Percentiles rank a stretch among this genome's conserved stretches.
Evolutionary conservation across 441 rosid genomes (phyloP).

Genomic region (Syzygium syzygioides): DNA sequence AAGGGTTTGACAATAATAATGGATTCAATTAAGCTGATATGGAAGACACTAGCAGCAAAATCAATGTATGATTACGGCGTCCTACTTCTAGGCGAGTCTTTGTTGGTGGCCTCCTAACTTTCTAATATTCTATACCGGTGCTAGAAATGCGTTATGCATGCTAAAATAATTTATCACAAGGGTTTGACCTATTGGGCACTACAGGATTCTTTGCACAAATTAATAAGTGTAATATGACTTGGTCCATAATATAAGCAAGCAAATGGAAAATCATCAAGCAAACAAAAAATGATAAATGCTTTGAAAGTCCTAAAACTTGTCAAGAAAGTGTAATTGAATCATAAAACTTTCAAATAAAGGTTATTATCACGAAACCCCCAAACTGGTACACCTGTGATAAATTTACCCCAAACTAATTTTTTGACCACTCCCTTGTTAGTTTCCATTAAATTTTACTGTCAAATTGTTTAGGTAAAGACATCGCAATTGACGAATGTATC

Average conservation of each 20-base stretch:
- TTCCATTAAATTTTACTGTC: too few relatives aligned
- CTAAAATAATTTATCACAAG: neutral
- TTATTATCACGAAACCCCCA: too few relatives aligned
- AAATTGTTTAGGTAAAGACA: too few relatives aligned
- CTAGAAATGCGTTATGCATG: neutral
- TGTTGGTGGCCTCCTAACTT: neutral
- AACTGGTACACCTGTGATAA: too few relatives aligned
- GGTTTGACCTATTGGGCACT: neutral
- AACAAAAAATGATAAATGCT: too few relatives aligned
- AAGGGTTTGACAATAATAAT: neutral
- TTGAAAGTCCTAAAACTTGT: too few relatives aligned
- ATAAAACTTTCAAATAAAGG: too few relatives aligned
- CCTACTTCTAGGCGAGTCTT: neutral
- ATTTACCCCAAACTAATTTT: too few relatives aligned
- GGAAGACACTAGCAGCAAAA: neutral
- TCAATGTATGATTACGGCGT: neutral
- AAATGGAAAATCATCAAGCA: neutral
- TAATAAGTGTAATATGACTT: neutral
- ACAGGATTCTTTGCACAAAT: neutral
- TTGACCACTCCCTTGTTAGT: too few relatives aligned
- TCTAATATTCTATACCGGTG: neutral
- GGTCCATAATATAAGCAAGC: neutral
- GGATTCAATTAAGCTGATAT: neutral
- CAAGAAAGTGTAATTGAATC: too few relatives aligned
- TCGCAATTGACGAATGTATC: too few relatives aligned